Evolutionary conservation across 73 alveolate genomes (phyloP).

Genomic region (Paramecium pentaurelia): DNA sequence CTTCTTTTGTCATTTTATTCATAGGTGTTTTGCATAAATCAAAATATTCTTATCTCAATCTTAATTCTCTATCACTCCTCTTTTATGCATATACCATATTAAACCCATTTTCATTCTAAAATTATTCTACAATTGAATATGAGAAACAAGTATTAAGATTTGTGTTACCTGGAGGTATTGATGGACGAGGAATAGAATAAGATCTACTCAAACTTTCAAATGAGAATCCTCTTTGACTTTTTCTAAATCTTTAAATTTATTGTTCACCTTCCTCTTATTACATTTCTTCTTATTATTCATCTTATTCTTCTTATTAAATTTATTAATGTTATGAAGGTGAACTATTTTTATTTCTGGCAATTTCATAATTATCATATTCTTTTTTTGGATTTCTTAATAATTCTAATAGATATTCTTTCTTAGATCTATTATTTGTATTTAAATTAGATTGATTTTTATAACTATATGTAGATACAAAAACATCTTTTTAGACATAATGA

Average conservation of each 20-base stretch:
- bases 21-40: conserved; percentile 65
- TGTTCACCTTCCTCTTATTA: not conserved
- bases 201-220: not conserved
- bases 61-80: conserved; percentile 50
- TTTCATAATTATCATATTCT: not conserved
- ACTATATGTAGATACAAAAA: conserved; percentile 33
- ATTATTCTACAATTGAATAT: conserved; percentile 74
- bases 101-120: conserved; percentile 67
- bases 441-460: not conserved
- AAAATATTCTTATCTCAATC: conserved; percentile 76
- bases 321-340: not conserved
- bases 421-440: conserved; percentile 8
- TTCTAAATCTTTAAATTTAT: not conserved
- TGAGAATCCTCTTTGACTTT: not conserved
- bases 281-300: not conserved
- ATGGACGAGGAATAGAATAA: not conserved
- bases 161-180: not conserved
- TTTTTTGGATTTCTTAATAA: conserved; percentile 6
- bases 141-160: conserved; percentile 79
- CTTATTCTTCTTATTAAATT: not conserved
- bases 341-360: not conserved
- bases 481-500: conserved; percentile 38
- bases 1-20: conserved; percentile 63
- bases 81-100: conserved; percentile 58
- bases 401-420: not conserved